Conservation (phyloP, 2,329 filamentous ascomycete genomes). For the Sporothrix mexicana region DNA sequence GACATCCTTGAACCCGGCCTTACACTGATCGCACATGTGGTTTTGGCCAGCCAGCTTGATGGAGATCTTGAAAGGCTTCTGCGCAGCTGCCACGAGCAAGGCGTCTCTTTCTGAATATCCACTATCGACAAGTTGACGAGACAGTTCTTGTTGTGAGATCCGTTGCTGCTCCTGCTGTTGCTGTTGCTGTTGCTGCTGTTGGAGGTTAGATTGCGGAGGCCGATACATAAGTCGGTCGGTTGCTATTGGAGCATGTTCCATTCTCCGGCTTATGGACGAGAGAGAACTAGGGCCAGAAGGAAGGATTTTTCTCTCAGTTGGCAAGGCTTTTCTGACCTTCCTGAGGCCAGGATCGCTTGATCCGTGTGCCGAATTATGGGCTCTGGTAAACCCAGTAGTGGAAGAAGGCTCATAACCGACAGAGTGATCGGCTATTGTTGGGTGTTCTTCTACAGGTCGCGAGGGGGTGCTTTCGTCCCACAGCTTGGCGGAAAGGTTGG, state of each 20-base stretch:
- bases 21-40: constrained; percentile 48
- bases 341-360: constrained; percentile 25
- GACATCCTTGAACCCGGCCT: constrained; percentile 53
- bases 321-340: constrained; percentile 36
- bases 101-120: constrained; percentile 30
- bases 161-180: constrained; percentile 12
- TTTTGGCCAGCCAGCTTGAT: constrained; percentile 37
- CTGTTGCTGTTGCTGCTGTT: constrained; percentile 8
- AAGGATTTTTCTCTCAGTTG: constrained; percentile 37
- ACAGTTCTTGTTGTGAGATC: constrained; percentile 17
- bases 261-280: not conserved
- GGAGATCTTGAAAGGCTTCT: constrained; percentile 38
- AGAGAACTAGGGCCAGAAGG: constrained; percentile 27
- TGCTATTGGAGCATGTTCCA: not conserved
- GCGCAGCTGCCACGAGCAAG: constrained; percentile 33
- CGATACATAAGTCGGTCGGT: not conserved
- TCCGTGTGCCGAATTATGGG: no score
- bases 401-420: not conserved
- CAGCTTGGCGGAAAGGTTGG: constrained; percentile 35
- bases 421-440: not conserved
- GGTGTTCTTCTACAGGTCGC: not conserved
- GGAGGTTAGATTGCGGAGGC: not conserved
- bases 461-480: constrained; percentile 27
- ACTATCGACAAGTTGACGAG: constrained; percentile 7
- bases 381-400: not conserved